A percentile compares a stretch with the other conserved stretches of the same genome.
Conservation (phyloP, 371 early-diverging fungal species). For the Mortierella sp. region DNA sequence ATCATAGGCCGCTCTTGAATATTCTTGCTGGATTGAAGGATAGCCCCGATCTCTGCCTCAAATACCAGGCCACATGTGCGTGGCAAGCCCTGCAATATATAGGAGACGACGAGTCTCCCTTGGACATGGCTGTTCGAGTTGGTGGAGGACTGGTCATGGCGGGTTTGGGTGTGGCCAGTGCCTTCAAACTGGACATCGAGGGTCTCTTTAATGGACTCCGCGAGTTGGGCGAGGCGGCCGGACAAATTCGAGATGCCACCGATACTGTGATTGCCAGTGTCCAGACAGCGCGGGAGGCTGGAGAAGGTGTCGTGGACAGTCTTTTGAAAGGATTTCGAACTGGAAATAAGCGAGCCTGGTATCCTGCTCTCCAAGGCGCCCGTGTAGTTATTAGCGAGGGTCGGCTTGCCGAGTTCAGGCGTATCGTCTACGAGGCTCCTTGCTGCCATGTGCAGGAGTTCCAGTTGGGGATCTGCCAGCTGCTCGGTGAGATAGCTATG, state of each 20-base stretch:
- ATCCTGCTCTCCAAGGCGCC: constrained; percentile 8
- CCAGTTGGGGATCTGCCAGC: constrained; percentile 27
- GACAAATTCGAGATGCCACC: neutral
- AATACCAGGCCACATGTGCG: constrained; percentile 19
- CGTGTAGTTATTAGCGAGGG: neutral
- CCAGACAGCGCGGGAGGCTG: neutral
- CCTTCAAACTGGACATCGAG: constrained; percentile 15
- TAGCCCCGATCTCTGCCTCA: constrained; percentile 15
- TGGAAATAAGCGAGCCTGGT: constrained; percentile 19
- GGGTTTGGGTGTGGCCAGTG: constrained; percentile 13
- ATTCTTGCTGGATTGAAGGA: constrained; percentile 1
- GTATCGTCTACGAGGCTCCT: constrained; percentile 7
- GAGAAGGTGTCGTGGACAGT: neutral
- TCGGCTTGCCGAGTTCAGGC: constrained; percentile 5
- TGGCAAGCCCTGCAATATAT: constrained; percentile 22
- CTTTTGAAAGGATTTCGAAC: constrained; percentile 4
- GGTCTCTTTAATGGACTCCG: neutral
- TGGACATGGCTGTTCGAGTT: neutral
- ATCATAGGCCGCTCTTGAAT: constrained; percentile 8
- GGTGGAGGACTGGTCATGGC: neutral
- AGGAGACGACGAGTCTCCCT: constrained; percentile 19
- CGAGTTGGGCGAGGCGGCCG: constrained; percentile 7
- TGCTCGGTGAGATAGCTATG: constrained; percentile 18
- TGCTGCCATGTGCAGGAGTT: constrained; percentile 7
- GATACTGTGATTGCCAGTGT: neutral